Conservation (phyloP, 352 stramenopile species). For the Globisporangium alternatum region DNA sequence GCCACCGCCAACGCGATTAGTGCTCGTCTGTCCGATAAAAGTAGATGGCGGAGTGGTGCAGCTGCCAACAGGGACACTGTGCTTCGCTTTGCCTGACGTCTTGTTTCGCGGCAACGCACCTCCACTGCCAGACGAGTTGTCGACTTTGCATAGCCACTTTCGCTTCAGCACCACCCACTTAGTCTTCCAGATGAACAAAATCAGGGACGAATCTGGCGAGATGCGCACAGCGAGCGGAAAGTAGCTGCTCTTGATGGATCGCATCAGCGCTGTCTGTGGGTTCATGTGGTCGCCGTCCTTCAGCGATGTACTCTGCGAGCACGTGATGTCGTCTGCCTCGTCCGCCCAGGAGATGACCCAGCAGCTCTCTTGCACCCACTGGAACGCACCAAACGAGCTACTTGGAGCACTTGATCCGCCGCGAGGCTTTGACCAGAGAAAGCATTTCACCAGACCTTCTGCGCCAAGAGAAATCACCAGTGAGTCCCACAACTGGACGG, state of each 20-base stretch:
- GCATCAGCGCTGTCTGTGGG: slow-evolving; percentile 73
- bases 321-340: slow-evolving; percentile 81
- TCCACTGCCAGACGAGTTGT: slow-evolving; percentile 18
- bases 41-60: slow-evolving; percentile 43
- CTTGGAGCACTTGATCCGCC: slow-evolving; percentile 15
- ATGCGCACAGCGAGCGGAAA: slow-evolving; percentile 62
- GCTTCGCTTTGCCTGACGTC: slow-evolving; percentile 24
- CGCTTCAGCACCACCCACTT: slow-evolving; percentile 76
- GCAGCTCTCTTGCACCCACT: slow-evolving; percentile 75
- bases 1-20: background rate
- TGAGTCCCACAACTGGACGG: slow-evolving; percentile 51
- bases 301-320: slow-evolving; percentile 76
- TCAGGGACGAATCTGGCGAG: slow-evolving; percentile 52
- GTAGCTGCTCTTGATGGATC: slow-evolving; percentile 77
- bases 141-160: slow-evolving; percentile 71
- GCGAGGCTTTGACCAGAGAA: slow-evolving; percentile 72
- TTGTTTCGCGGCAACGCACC: slow-evolving; percentile 20
- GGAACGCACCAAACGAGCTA: slow-evolving; percentile 27
- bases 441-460: slow-evolving; percentile 78
- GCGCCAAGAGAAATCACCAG: slow-evolving; percentile 72
- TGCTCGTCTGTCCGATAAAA: slow-evolving; percentile 19
- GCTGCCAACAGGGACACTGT: slow-evolving; percentile 41
- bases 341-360: slow-evolving; percentile 86
- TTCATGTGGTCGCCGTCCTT: slow-evolving; percentile 85
- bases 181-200: slow-evolving; percentile 76